Percentiles rank a stretch among this genome's conserved stretches.
Conservation (phyloP, 2,329 filamentous ascomycete genomes). For the Pseudopyricularia javanii region DNA sequence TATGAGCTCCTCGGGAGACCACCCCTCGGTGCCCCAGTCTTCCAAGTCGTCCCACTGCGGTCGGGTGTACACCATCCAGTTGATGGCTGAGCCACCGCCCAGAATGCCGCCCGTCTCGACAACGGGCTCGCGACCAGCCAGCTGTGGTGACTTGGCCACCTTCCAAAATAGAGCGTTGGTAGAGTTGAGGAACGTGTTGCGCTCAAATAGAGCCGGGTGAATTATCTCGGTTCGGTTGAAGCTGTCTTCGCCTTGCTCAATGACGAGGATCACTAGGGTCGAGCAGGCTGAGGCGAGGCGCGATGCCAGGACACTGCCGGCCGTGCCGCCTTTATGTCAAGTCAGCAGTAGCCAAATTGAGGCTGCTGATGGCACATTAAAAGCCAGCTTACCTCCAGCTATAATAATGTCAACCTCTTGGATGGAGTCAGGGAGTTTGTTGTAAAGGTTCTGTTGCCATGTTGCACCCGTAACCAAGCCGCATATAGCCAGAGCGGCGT, state of each 20-base stretch:
- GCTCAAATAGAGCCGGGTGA: constrained; percentile 34
- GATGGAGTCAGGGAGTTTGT: not conserved
- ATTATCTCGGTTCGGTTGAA: constrained; percentile 33
- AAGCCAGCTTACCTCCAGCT: not conserved
- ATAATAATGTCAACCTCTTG: not conserved
- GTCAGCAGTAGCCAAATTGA: not conserved
- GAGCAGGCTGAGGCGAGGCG: constrained; percentile 37
- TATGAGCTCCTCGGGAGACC: constrained; percentile 21
- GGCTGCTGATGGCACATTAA: too few relatives aligned
- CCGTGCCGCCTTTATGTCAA: constrained; percentile 3
- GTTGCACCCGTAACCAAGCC: too few relatives aligned
- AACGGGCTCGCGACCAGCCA: constrained; percentile 28
- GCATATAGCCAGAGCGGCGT: too few relatives aligned
- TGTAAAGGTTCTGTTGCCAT: too few relatives aligned
- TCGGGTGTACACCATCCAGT: constrained; percentile 10
- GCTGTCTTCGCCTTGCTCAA: constrained; percentile 42
- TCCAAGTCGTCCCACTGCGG: constrained; percentile 15
- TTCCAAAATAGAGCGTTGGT: constrained; percentile 34
- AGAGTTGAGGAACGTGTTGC: constrained; percentile 31
- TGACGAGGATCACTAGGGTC: constrained; percentile 35
- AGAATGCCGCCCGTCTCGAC: constrained; percentile 29
- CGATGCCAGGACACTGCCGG: constrained; percentile 34
- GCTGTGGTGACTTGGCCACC: constrained; percentile 27
- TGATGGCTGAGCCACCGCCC: constrained; percentile 37
- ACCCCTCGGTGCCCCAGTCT: constrained; percentile 8